Base-by-base conservation (phyloP, 371 early-diverging fungal genomes). In the Dinochytrium kinnereticum region DNA sequence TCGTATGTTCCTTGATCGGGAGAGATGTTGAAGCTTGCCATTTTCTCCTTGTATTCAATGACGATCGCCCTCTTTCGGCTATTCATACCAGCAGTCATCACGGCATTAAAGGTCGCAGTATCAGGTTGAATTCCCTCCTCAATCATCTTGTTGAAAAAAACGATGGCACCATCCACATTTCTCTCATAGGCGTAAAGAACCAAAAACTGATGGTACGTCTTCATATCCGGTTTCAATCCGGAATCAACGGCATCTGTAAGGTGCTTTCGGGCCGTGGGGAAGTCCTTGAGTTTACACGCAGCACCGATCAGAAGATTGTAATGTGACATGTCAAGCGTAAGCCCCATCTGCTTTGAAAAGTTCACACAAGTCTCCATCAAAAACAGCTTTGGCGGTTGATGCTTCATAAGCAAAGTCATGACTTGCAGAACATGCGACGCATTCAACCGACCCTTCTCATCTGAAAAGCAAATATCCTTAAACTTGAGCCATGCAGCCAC, bases 161-260 rank as follows among this genome's bases (percentile, higher is more conserved):
- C 68, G 34, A 75, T 61, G n/a, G 73, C 70, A n/a, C 59, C 76
- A 28, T 53, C 49, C 24, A 73, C 59, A 19, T 80, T 74, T 30
- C 53, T 44, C 2, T 59, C 67, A 31, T 59, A 38, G 26, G 72
- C 59, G 31, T 75, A 72, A 37, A 77, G 57, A 15, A 65, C 10
- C 55, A 80, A 59, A 40, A 77, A 77, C 24, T 75, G 70, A 50
- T 80, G 75, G 76, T 80, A 80, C 3, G 80, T 80, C 26, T 40
- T 5, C 66, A 77, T 37, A 66, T 80, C 65, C 10, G 80, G 80
- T 15, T 34, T 44, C 36, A 80, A 31, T 1, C 68, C 49, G 2
- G 69, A 13, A 17, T 5, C 50, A 26, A 51, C 19, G 53, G 69
- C 36, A 2, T 68, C 69, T 13, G 10, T 49, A 28, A 68, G 69